These are phyloP conservation scores for Boeremia exigua DNA, from an alignment of 2,329 filamentous ascomycete genomes.

Conservation along the genomic window DNA sequence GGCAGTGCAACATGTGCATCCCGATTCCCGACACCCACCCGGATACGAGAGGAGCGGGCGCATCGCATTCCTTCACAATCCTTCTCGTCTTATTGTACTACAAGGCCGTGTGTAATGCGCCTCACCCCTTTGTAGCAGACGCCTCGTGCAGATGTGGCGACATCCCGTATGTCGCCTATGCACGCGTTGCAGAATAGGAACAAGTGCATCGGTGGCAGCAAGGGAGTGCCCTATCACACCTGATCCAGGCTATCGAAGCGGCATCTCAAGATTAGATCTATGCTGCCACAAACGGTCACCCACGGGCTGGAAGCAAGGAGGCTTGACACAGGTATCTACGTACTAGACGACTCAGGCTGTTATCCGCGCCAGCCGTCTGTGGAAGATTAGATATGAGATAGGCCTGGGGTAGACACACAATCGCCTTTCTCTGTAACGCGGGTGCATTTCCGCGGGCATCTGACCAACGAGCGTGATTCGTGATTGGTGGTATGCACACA, in stretches of 20 bases:
- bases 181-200: neutral
- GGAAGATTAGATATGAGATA: too few species aligned
- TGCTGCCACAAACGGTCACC: too few species aligned
- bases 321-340: neutral
- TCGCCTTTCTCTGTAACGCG: neutral
- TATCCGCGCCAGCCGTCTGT: too few species aligned
- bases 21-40: neutral
- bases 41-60: neutral
- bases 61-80: neutral
- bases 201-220: neutral
- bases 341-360: too few species aligned
- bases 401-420: neutral
- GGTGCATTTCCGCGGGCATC: neutral
- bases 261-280: too few species aligned
- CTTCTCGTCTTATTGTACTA: neutral
- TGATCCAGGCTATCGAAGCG: neutral
- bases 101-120: neutral
- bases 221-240: neutral
- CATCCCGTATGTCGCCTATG: neutral
- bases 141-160: neutral
- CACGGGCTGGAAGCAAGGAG: neutral
- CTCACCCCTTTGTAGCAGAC: neutral
- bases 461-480: neutral
- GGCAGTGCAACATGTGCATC: neutral
- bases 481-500: slow-evolving; percentile 2